Evolutionary conservation across 2,329 filamentous ascomycete genomes (phyloP), one percentile per base, ranked within the genome.

Genomic region (Monilinia laxa): DNA sequence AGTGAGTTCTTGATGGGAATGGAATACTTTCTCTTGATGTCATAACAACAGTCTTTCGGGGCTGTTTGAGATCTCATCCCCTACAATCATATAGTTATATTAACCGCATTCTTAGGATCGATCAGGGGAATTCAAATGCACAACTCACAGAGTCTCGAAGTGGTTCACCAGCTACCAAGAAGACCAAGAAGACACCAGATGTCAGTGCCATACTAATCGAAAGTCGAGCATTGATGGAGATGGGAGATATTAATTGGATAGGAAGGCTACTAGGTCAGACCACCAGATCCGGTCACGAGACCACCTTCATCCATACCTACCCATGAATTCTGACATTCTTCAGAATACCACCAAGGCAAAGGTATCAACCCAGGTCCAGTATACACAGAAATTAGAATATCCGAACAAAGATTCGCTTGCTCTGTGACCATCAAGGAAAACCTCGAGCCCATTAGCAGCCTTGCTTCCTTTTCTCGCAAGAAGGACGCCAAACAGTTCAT

Each of bases 401-500:
- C 54, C 16, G 49, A n/a, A 23, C 40, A 55, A n/a, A 45, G 40
- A 47, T 66, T 66, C 40, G 6, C 16, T 18, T 66, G 11, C 25
- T 55, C 64, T 18, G 42, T 66, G 10, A 56, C 4, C 14, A 62
- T 66, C 40, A 11, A 23, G 6, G 40, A 66, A 42, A 47, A 55
- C 2, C 18, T 28, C 1, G 51, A 55, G 9, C 25, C 57, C 3
- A 18, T 64, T 16, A 57, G 35, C 1, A 49, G 25, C 4, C 10
- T 25, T 25, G 9, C 52, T 14, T 25, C 42, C 14, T 66, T 66
- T 38, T 18, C 23, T 18, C 40, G 64, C 35, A 77, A 77, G 68
- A 77, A 77, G 65, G 62, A 66, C 10, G 75, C 76, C 0, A 77
- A 76, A 58, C 70, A 73, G 35, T 73, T 70, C 56, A 74, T 74